phyloP scores from a whole-genome alignment of 2,329 filamentous ascomycete genomes.

The Alternaria sp. region DNA sequence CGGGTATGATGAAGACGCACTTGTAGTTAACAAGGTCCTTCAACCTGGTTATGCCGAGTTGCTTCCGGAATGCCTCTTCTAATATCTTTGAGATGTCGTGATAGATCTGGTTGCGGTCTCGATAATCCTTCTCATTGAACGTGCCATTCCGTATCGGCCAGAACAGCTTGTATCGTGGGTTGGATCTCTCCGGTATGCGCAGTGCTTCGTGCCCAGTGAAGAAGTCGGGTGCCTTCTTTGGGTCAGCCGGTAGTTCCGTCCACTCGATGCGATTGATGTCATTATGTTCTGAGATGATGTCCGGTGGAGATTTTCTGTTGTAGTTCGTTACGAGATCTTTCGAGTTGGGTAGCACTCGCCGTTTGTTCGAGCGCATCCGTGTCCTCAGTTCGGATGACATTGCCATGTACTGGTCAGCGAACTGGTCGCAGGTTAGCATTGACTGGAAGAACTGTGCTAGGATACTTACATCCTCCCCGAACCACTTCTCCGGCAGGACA shows the following conservation, averaged over 20 bases:
- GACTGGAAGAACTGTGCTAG: background rate
- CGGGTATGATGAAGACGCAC: constrained; percentile 96
- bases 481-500: constrained; percentile 76
- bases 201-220: constrained; percentile 84
- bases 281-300: constrained; percentile 92
- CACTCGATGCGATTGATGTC: constrained; percentile 93
- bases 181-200: constrained; percentile 87
- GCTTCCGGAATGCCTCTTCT: constrained; percentile 84
- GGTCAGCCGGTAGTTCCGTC: constrained; percentile 77
- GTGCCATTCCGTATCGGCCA: constrained; percentile 89
- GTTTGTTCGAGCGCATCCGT: constrained; percentile 92
- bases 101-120: constrained; percentile 78
- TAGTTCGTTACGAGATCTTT: constrained; percentile 95
- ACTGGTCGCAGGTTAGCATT: constrained; percentile 46
- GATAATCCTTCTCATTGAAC: constrained; percentile 90
- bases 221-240: constrained; percentile 71
- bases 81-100: constrained; percentile 88
- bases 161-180: constrained; percentile 87
- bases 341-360: constrained; percentile 94
- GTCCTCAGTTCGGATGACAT: constrained; percentile 88
- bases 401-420: constrained; percentile 72
- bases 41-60: constrained; percentile 78
- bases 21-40: constrained; percentile 90
- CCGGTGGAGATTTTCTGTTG: constrained; percentile 83
- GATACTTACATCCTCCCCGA: constrained; percentile 76